Conservation (phyloP, 768 basidiomycete species). For the Agaricus bisporus region DNA sequence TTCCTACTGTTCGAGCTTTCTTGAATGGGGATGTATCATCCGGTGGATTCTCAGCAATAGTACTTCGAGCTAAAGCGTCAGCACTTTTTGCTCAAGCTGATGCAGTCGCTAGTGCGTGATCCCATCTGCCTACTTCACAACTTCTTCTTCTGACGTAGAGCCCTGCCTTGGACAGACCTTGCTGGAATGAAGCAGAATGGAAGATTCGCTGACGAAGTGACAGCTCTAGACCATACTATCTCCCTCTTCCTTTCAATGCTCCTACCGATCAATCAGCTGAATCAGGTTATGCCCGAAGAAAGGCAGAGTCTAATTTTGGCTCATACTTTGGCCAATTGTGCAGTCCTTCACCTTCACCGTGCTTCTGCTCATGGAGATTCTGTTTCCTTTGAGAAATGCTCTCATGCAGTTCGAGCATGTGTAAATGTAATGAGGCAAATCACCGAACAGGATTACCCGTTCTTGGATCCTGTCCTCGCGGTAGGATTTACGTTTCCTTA, state of each 20-base stretch:
- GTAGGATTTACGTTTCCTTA: constrained; percentile 32
- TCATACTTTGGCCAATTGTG: constrained; percentile 62
- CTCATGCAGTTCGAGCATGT: constrained; percentile 55
- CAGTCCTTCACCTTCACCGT: constrained; percentile 61
- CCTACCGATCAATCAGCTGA: constrained; percentile 60
- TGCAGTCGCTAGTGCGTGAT: constrained; percentile 48
- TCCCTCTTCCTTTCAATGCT: constrained; percentile 57
- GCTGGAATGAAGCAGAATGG: constrained; percentile 39
- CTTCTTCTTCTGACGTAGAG: neutral
- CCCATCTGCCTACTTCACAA: neutral
- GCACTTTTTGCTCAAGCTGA: constrained; percentile 67
- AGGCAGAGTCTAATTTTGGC: constrained; percentile 52
- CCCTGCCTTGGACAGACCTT: constrained; percentile 5
- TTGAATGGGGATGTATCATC: constrained; percentile 51
- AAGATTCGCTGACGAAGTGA: constrained; percentile 51
- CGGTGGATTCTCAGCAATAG: constrained; percentile 55
- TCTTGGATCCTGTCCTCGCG: constrained; percentile 74
- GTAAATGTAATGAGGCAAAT: constrained; percentile 58
- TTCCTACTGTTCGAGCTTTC: constrained; percentile 59
- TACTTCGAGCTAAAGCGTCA: constrained; percentile 72
- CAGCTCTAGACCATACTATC: constrained; percentile 57
- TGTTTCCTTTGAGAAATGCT: constrained; percentile 59
- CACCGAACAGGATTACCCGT: constrained; percentile 57
- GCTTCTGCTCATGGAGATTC: constrained; percentile 56
- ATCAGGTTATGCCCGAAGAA: constrained; percentile 47